Conservation (phyloP, 768 basidiomycete genomes). For the Goffeauzyma gilvescens region DNA sequence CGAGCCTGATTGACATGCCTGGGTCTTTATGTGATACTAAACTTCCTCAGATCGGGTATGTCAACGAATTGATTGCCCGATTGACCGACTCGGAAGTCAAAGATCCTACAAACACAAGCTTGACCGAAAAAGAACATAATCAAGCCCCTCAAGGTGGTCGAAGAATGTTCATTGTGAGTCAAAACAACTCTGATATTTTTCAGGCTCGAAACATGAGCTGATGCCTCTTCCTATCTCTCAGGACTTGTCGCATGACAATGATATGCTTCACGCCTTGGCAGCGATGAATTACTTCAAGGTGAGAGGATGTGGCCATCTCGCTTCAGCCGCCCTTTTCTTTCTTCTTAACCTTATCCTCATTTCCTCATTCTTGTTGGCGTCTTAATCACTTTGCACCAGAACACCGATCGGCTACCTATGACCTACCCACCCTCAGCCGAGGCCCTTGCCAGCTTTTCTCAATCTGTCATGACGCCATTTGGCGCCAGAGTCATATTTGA, state of each 20-base stretch:
- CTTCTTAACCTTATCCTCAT: too few relatives aligned
- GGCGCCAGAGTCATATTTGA: constrained; percentile 56
- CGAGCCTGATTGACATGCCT: neutral
- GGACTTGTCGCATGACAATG: constrained; percentile 74
- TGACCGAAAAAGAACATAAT: constrained; percentile 44
- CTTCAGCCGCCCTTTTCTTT: too few relatives aligned
- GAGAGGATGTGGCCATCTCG: too few relatives aligned
- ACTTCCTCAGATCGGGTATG: constrained; percentile 45
- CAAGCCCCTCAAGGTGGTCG: constrained; percentile 37
- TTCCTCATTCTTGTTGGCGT: too few relatives aligned
- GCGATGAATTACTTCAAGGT: constrained; percentile 42
- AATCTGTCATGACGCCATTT: constrained; percentile 48
- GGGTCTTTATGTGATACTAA: neutral
- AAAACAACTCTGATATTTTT: neutral
- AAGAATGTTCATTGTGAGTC: constrained; percentile 22
- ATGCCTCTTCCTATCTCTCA: constrained; percentile 36
- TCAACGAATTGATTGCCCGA: constrained; percentile 69
- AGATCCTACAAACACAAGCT: constrained; percentile 54
- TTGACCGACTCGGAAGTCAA: constrained; percentile 45
- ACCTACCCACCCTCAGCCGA: constrained; percentile 7
- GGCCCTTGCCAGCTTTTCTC: too few relatives aligned
- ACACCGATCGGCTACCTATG: constrained; percentile 8
- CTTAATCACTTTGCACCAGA: too few relatives aligned
- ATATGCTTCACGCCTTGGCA: constrained; percentile 58
- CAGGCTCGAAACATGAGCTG: too few relatives aligned